These are phyloP conservation scores for Aureobasidium sp. DNA, from an alignment of 2,329 filamentous ascomycete species.

Conservation along the genomic window DNA sequence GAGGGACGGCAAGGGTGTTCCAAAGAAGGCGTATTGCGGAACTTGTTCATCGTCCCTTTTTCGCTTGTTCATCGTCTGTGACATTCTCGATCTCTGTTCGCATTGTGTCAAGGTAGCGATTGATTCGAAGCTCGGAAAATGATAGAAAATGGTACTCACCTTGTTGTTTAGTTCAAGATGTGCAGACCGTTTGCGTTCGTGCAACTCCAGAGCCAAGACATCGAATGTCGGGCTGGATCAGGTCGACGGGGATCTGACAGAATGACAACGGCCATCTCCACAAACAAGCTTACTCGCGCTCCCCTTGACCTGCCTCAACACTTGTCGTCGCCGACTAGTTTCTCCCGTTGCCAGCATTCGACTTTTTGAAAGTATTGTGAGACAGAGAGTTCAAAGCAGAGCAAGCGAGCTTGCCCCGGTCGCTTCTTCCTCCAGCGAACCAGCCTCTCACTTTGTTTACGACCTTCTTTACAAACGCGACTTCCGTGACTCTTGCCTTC, in stretches of 20 bases:
- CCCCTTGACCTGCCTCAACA: neutral
- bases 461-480: too few species aligned
- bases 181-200: too few species aligned
- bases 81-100: conserved; percentile 43
- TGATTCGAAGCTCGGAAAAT: too few species aligned
- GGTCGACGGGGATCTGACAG: too few species aligned
- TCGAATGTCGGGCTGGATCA: too few species aligned
- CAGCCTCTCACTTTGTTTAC: too few species aligned
- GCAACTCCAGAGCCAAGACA: too few species aligned
- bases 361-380: neutral
- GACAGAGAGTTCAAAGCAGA: neutral
- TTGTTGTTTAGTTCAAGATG: too few species aligned
- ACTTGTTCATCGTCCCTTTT: conserved; percentile 64
- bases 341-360: neutral
- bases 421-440: too few species aligned
- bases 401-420: too few species aligned
- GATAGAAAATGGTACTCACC: neutral
- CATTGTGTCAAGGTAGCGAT: conserved; percentile 12
- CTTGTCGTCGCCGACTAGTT: neutral
- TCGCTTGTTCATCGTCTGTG: conserved; percentile 54
- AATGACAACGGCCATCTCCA: neutral
- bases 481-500: too few species aligned
- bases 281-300: neutral
- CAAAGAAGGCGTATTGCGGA: conserved; percentile 69
- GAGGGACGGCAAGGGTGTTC: conserved; percentile 71